Conservation (phyloP, 2,329 filamentous ascomycete genomes). For the Dothistroma pini region DNA sequence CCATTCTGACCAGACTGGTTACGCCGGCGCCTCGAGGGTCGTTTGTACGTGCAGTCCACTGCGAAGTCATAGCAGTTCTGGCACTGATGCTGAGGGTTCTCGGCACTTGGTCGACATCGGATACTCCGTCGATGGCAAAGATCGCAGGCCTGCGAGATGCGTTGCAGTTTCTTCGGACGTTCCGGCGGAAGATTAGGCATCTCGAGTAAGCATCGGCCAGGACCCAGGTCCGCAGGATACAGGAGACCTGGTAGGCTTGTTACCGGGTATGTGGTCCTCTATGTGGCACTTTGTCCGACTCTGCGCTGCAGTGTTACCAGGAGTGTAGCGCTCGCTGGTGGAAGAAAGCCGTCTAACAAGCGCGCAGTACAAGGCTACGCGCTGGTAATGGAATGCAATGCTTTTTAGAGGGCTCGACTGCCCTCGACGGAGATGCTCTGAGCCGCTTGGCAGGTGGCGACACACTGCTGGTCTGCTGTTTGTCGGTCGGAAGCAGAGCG, state of each 20-base stretch:
- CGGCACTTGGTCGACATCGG: conserved; percentile 40
- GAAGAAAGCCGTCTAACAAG: not conserved
- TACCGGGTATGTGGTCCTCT: not conserved
- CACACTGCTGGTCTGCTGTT: not conserved
- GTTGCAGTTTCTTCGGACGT: conserved; percentile 36
- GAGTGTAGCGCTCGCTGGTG: not conserved
- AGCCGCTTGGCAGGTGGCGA: not conserved
- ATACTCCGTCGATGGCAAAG: conserved; percentile 51
- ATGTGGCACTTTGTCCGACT: not conserved
- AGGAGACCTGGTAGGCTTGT: not conserved
- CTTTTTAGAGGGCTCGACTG: not conserved
- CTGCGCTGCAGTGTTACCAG: not conserved
- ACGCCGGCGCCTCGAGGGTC: conserved; percentile 40
- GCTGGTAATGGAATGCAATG: not conserved
- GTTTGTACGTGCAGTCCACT: conserved; percentile 48
- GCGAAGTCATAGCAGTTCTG: conserved; percentile 52
- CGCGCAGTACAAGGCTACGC: not conserved
- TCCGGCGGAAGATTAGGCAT: conserved; percentile 13
- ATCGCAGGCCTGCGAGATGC: conserved; percentile 42
- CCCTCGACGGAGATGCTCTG: not conserved
- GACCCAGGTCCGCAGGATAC: not conserved
- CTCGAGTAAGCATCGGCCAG: not conserved
- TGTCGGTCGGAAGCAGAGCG: not conserved
- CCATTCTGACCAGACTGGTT: conserved; percentile 21
- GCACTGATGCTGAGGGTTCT: conserved; percentile 39